These are phyloP conservation scores for Inonotus hispidus DNA, from an alignment of 1,284 basidiomycete species.

Conservation along the genomic window DNA sequence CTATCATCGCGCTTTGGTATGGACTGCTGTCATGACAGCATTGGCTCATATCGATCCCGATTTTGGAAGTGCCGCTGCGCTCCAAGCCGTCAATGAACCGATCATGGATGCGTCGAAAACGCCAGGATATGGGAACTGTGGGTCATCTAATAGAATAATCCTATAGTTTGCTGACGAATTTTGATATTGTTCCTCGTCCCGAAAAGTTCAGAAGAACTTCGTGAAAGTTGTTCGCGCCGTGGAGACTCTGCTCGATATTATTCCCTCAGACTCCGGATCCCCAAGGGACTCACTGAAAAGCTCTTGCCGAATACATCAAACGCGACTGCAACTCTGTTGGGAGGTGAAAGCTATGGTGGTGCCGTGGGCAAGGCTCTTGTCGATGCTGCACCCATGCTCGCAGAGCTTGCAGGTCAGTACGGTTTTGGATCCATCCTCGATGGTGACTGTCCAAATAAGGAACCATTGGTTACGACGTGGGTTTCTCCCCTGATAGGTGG, in stretches of 20 bases:
- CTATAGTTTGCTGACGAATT: not conserved
- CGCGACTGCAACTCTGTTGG: slow-evolving; percentile 6
- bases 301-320: slow-evolving; percentile 16
- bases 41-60: slow-evolving; percentile 62
- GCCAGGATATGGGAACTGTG: slow-evolving; percentile 65
- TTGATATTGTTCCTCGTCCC: not conserved
- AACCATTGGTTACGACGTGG: slow-evolving; percentile 48
- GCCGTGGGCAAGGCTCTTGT: slow-evolving; percentile 37
- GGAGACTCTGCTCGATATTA: slow-evolving; percentile 56
- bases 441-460: slow-evolving; percentile 23
- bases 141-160: slow-evolving; percentile 16
- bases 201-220: slow-evolving; percentile 63
- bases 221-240: slow-evolving; percentile 60
- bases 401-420: slow-evolving; percentile 35
- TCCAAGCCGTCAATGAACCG: slow-evolving; percentile 74
- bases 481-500: slow-evolving; percentile 5
- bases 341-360: slow-evolving; percentile 30
- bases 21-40: slow-evolving; percentile 73
- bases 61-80: slow-evolving; percentile 61
- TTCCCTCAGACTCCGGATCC: not conserved
- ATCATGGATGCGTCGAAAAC: slow-evolving; percentile 61
- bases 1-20: slow-evolving; percentile 68
- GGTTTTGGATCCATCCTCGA: slow-evolving; percentile 27
- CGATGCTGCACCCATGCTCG: slow-evolving; percentile 47
- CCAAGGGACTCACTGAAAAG: slow-evolving; percentile 17